Conservation (phyloP, 2,329 filamentous ascomycete genomes). For the Cryphonectria radicalis region DNA sequence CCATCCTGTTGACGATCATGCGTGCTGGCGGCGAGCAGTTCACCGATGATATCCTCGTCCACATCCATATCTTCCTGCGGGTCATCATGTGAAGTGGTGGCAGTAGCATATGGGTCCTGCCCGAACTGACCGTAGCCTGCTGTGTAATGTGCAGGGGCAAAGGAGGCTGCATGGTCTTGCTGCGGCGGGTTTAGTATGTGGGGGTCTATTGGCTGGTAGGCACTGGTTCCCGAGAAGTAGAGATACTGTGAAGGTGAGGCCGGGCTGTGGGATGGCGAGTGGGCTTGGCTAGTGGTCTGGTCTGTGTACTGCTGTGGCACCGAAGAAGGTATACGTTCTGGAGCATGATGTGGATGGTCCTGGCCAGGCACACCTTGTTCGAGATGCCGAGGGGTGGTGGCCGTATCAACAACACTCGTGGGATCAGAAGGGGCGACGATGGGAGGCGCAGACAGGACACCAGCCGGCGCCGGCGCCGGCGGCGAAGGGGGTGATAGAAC, state of each 20-base stretch:
- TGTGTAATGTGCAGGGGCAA: conserved; percentile 32
- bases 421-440: conserved; percentile 25
- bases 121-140: conserved; percentile 36
- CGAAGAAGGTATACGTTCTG: conserved; percentile 34
- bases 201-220: conserved; percentile 63
- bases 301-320: conserved; percentile 35
- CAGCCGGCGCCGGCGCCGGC: conserved; percentile 9
- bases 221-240: conserved; percentile 34
- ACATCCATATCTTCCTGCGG: conserved; percentile 37
- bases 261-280: conserved; percentile 42
- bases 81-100: conserved; percentile 40
- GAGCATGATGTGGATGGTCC: conserved; percentile 25
- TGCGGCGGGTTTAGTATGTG: conserved; percentile 56
- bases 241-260: conserved; percentile 33
- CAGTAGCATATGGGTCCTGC: conserved; percentile 36
- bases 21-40: conserved; percentile 52
- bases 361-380: conserved; percentile 3
- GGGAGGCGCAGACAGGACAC: conserved; percentile 6
- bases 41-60: conserved; percentile 56
- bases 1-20: conserved; percentile 32
- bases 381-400: conserved; percentile 33
- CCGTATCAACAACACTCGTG: conserved; percentile 33
- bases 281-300: conserved; percentile 31
- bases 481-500: conserved; percentile 13
- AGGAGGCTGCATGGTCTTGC: conserved; percentile 34